These are phyloP conservation scores for Tolypocladium endophyticum DNA, from an alignment of 2,329 filamentous ascomycete species.

Conservation along the genomic window DNA sequence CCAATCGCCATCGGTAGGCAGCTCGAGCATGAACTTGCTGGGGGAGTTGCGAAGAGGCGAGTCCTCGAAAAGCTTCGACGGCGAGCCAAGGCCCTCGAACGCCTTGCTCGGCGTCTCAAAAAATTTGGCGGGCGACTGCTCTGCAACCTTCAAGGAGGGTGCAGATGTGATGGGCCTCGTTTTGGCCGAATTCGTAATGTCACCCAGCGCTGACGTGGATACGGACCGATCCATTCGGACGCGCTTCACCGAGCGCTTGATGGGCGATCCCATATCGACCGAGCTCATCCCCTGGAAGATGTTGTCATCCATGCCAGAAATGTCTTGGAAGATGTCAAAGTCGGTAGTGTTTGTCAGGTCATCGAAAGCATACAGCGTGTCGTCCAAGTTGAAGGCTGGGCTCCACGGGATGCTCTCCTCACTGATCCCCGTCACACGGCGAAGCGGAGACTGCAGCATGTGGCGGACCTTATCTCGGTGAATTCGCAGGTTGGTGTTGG, in stretches of 20 bases:
- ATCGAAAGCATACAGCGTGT: conserved; percentile 37
- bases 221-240: conserved; percentile 52
- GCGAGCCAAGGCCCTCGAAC: conserved; percentile 44
- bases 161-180: conserved; percentile 41
- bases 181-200: conserved; percentile 43
- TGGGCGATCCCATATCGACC: conserved; percentile 49
- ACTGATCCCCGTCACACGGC: conserved; percentile 31
- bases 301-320: conserved; percentile 17
- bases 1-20: conserved; percentile 28
- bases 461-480: conserved; percentile 76
- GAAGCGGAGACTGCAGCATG: conserved; percentile 68
- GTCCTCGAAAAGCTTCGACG: conserved; percentile 37
- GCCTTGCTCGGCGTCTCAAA: conserved; percentile 49
- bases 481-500: conserved; percentile 82
- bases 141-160: conserved; percentile 38
- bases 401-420: conserved; percentile 49
- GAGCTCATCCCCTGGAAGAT: conserved; percentile 30
- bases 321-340: conserved; percentile 52
- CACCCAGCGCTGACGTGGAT: conserved; percentile 50
- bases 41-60: conserved; percentile 34
- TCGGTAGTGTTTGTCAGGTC: conserved; percentile 39
- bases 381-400: conserved; percentile 56
- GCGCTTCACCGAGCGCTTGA: conserved; percentile 52
- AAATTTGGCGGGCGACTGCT: conserved; percentile 23
- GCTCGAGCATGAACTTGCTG: conserved; percentile 34